These are phyloP conservation scores for Solanum aculeatissimum DNA, from an alignment of 305 asterid genomes.

Conservation along the genomic window DNA sequence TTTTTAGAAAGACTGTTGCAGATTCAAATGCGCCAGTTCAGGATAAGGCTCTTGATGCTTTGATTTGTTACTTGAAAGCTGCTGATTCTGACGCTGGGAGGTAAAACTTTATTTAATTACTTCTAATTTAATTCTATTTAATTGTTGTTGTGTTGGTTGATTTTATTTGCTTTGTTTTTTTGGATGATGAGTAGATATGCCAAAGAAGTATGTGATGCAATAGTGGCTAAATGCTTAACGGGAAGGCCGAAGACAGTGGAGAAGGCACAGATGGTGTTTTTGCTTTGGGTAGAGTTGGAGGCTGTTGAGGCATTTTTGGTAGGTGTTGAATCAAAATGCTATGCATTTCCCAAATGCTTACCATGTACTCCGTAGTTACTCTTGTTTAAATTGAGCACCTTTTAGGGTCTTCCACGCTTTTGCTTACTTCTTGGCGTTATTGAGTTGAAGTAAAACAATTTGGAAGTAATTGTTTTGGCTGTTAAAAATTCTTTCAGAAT, in stretches of 20 bases:
- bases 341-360: background rate
- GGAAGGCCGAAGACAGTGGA: slow-evolving; percentile 99
- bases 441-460: background rate
- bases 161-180: background rate
- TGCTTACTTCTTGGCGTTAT: background rate
- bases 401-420: background rate
- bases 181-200: slow-evolving; percentile 35
- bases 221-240: slow-evolving; percentile 86
- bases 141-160: background rate
- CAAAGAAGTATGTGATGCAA: slow-evolving; percentile 92
- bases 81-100: slow-evolving; percentile 95
- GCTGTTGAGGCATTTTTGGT: slow-evolving; percentile 95
- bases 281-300: slow-evolving; percentile 98
- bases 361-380: background rate
- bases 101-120: slow-evolving; percentile 19
- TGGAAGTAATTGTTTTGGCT: background rate
- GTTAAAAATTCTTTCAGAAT: background rate
- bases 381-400: background rate
- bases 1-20: slow-evolving; percentile 73
- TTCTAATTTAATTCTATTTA: background rate
- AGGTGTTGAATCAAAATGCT: slow-evolving; percentile 13
- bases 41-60: slow-evolving; percentile 99
- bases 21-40: slow-evolving; percentile 98
- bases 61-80: slow-evolving; percentile 81
- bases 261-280: slow-evolving; percentile 75